These are phyloP conservation scores for Phoma herbarum DNA, from an alignment of 2,329 filamentous ascomycete genomes.

Conservation along the genomic window DNA sequence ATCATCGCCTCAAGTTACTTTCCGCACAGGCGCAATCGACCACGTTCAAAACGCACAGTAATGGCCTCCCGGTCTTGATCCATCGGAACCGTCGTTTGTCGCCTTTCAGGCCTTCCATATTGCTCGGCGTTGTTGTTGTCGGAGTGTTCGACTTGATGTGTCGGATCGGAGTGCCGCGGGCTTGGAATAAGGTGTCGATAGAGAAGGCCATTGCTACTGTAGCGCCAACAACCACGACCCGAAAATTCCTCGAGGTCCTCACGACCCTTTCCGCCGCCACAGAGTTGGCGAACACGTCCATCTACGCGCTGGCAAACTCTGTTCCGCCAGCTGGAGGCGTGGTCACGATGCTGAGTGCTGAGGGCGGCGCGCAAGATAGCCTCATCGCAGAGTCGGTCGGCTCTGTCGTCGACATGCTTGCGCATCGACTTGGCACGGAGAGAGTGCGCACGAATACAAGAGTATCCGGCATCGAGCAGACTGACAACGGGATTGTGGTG, in stretches of 20 bases:
- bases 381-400: background rate
- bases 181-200: background rate
- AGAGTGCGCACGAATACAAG: background rate
- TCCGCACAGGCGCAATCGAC: background rate
- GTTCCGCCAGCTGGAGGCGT: background rate
- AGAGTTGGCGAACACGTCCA: background rate
- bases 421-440: background rate
- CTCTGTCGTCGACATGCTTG: background rate
- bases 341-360: background rate
- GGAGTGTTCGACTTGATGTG: background rate
- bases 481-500: background rate
- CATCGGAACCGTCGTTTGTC: background rate
- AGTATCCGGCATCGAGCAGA: background rate
- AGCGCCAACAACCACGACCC: background rate
- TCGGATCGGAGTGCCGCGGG: background rate
- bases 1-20: too few relatives aligned
- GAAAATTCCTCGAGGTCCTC: background rate
- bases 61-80: background rate
- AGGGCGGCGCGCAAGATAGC: background rate
- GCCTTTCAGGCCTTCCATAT: background rate
- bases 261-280: background rate
- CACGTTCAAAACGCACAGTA: background rate
- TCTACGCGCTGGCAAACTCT: background rate
- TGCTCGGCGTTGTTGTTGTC: background rate
- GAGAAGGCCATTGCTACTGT: background rate